Evolutionary conservation across 2,329 filamentous ascomycete species (phyloP).

Genomic region (Bipolaris oryzae): DNA sequence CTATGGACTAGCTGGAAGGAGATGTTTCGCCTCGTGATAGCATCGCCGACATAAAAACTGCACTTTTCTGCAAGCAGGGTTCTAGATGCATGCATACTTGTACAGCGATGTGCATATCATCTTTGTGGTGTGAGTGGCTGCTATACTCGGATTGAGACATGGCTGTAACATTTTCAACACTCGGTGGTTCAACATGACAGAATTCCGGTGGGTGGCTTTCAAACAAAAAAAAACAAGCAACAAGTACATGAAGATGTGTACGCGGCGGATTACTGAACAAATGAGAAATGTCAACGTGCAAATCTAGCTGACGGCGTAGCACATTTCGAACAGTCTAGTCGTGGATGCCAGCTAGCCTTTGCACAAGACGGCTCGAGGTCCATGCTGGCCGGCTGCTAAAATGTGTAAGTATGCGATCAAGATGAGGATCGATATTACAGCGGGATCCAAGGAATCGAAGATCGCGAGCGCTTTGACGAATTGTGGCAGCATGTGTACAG

Average conservation of each 20-base stretch:
- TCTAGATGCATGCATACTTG: slow-evolving; percentile 3
- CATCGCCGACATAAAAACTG: slow-evolving; percentile 1
- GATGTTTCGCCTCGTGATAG: slow-evolving; percentile 2
- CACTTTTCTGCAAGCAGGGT: slow-evolving; percentile 1
- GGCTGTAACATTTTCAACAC: background rate
- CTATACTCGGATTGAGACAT: background rate
- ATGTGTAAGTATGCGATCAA: background rate
- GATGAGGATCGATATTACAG: background rate
- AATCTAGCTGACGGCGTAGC: background rate
- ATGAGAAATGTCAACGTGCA: background rate
- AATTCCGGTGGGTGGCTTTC: background rate
- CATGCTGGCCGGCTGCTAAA: slow-evolving; percentile 7
- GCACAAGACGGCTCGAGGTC: background rate
- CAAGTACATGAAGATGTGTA: background rate
- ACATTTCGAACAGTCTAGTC: background rate
- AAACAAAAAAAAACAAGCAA: slow-evolving; percentile 3
- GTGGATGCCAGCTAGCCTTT: background rate
- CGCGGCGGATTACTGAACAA: background rate
- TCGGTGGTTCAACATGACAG: background rate
- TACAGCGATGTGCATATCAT: background rate
- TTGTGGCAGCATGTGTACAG: background rate
- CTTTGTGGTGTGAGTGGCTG: background rate
- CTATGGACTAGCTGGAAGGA: background rate
- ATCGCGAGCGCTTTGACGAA: slow-evolving; percentile 8
- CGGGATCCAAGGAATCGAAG: background rate